phyloP scores from a whole-genome alignment of 495 filamentous ascomycete genomes.

The Penicillium manginii region DNA sequence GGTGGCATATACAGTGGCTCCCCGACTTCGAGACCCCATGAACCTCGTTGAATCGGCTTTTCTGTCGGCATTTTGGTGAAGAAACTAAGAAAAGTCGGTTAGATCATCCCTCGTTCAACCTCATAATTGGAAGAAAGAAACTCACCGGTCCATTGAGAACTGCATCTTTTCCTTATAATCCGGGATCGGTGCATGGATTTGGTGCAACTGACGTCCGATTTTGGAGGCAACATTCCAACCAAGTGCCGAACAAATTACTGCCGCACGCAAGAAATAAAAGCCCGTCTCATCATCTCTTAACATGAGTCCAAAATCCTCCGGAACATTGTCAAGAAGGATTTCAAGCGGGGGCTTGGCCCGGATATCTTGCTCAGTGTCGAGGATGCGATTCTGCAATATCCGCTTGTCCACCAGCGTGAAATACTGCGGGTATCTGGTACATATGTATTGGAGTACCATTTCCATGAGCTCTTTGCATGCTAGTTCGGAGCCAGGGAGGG shows the following conservation, averaged over 20 bases:
- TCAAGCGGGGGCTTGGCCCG: conserved; percentile 67
- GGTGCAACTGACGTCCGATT: conserved; percentile 69
- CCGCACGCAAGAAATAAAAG: conserved; percentile 76
- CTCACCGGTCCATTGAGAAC: conserved; percentile 81
- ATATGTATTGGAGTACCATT: conserved; percentile 79
- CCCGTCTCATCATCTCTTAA: conserved; percentile 73
- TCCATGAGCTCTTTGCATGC: conserved; percentile 92
- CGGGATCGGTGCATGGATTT: conserved; percentile 79
- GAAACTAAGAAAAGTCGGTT: conserved; percentile 50
- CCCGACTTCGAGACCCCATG: conserved; percentile 85
- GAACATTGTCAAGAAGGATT: conserved; percentile 78
- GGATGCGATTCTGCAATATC: conserved; percentile 71
- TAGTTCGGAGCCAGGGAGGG: conserved; percentile 77
- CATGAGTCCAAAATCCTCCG: conserved; percentile 87
- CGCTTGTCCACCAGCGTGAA: conserved; percentile 67
- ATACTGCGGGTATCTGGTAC: conserved; percentile 77
- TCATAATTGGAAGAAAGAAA: background rate
- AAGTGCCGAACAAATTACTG: conserved; percentile 75
- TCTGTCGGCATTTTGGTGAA: conserved; percentile 79
- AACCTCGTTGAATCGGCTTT: conserved; percentile 80
- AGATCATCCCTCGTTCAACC: background rate
- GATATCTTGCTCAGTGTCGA: conserved; percentile 66
- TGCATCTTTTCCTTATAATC: conserved; percentile 93
- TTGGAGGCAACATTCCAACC: conserved; percentile 83
- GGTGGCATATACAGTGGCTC: conserved; percentile 78